A percentile compares a stretch with the other conserved stretches of the same genome.
Conservation (phyloP, 768 basidiomycete species). For the Lactarius sanguifluus region DNA sequence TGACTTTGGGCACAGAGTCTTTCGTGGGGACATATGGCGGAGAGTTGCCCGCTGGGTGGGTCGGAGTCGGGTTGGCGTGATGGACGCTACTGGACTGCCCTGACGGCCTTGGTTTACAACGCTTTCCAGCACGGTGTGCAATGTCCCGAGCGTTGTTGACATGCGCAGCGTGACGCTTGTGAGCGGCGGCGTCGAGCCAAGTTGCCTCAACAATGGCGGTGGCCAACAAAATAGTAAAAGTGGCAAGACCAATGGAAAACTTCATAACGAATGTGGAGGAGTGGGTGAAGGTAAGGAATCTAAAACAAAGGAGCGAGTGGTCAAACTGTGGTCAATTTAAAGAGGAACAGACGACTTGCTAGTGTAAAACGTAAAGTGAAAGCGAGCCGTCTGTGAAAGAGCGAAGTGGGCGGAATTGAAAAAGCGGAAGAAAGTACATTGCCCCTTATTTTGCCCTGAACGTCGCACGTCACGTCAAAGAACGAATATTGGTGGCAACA, state of each 20-base stretch:
- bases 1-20: background rate
- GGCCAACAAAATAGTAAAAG: slow-evolving; percentile 15
- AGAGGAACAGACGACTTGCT: background rate
- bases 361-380: background rate
- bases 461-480: no score
- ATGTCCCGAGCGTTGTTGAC: background rate
- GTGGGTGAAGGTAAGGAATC: background rate
- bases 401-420: background rate
- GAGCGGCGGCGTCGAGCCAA: slow-evolving; percentile 1
- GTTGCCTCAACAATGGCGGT: slow-evolving; percentile 11
- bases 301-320: background rate
- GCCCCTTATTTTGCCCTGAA: background rate
- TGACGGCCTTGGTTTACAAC: background rate
- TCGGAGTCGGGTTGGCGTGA: background rate
- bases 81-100: background rate
- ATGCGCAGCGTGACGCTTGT: background rate
- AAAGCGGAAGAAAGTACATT: background rate
- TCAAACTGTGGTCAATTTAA: slow-evolving; percentile 4
- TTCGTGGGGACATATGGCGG: background rate
- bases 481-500: no score
- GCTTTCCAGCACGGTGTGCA: background rate
- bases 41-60: background rate
- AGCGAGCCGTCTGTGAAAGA: background rate
- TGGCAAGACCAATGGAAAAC: slow-evolving; percentile 7
- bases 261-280: slow-evolving; percentile 18